These are phyloP conservation scores for Magnusiomyces fungicola DNA, from an alignment of 1,139 yeast genomes.

Conservation along the genomic window DNA sequence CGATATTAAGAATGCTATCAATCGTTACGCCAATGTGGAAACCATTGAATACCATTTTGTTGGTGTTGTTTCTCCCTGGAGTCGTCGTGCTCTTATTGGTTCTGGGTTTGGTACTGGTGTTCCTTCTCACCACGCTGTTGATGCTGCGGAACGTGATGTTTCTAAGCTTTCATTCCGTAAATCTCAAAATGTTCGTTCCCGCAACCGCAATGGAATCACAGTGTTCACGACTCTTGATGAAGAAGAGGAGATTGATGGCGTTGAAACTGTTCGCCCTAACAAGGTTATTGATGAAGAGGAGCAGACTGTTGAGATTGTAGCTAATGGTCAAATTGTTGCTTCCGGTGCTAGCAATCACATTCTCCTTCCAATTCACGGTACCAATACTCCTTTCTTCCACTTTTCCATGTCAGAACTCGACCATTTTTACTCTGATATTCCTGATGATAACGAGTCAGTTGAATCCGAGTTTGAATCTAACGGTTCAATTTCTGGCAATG, in stretches of 20 bases:
- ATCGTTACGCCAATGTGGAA: slow-evolving; percentile 69
- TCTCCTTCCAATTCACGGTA: slow-evolving; percentile 54
- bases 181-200: no score
- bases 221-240: neutral
- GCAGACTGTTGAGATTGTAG: neutral
- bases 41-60: slow-evolving; percentile 79
- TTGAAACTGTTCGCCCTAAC: neutral
- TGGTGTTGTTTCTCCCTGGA: slow-evolving; percentile 82
- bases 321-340: neutral
- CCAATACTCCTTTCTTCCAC: slow-evolving; percentile 81
- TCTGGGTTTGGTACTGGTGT: slow-evolving; percentile 67
- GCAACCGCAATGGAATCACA: slow-evolving; percentile 1
- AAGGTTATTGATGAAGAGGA: neutral
- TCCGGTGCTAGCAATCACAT: slow-evolving; percentile 8
- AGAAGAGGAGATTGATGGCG: no score
- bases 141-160: slow-evolving; percentile 4
- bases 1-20: slow-evolving; percentile 67
- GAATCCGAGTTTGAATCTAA: no score
- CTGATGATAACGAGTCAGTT: no score
- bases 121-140: neutral
- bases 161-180: neutral
- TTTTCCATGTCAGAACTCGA: slow-evolving; percentile 73
- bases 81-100: slow-evolving; percentile 63
- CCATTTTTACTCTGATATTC: no score
- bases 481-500: no score